These are phyloP conservation scores for Lentinula detonsa DNA, from an alignment of 768 basidiomycete genomes.

Conservation along the genomic window DNA sequence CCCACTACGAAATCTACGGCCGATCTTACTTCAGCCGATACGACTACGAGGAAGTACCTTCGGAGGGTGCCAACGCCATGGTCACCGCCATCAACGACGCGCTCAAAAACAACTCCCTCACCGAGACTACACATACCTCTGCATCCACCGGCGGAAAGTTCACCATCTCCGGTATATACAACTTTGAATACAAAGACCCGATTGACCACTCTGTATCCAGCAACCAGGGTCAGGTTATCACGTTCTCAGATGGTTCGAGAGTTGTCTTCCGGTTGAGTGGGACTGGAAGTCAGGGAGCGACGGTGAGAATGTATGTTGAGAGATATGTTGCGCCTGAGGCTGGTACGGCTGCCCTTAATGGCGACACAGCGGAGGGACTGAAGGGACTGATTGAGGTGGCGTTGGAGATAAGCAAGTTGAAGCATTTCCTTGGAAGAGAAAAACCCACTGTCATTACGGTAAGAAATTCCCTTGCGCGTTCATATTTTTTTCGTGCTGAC, in stretches of 20 bases:
- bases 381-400: constrained; percentile 97
- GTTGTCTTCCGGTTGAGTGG: constrained; percentile 96
- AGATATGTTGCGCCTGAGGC: constrained; percentile 73
- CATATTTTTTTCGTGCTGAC: not conserved
- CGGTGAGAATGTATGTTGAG: constrained; percentile 94
- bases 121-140: constrained; percentile 62
- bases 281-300: constrained; percentile 94
- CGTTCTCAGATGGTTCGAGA: constrained; percentile 86
- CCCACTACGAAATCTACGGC: constrained; percentile 89
- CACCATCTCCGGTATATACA: constrained; percentile 68
- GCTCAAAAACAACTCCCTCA: constrained; percentile 62
- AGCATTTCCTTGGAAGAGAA: constrained; percentile 79
- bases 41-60: constrained; percentile 97
- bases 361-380: constrained; percentile 82
- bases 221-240: constrained; percentile 94
- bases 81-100: constrained; percentile 72
- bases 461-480: constrained; percentile 19
- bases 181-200: constrained; percentile 98
- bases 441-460: constrained; percentile 97
- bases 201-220: constrained; percentile 90
- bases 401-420: constrained; percentile 75
- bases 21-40: constrained; percentile 99
- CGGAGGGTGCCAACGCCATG: constrained; percentile 82
- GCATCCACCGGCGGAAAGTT: constrained; percentile 64
- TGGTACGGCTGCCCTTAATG: constrained; percentile 62